These are phyloP conservation scores for Meira nashicola DNA, from an alignment of 1,284 basidiomycete species.

Conservation along the genomic window DNA sequence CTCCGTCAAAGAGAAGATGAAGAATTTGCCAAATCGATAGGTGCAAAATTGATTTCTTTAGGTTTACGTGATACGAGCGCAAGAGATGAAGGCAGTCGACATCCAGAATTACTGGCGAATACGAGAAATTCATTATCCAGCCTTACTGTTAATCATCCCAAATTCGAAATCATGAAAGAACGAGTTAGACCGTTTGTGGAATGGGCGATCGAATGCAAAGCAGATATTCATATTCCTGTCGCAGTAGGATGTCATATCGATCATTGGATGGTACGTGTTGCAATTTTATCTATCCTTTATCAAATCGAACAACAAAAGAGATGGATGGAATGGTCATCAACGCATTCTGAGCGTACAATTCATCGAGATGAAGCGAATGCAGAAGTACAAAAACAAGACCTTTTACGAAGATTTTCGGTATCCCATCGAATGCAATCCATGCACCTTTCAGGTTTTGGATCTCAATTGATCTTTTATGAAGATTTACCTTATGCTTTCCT, in stretches of 20 bases:
- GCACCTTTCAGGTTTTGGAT: too few species aligned
- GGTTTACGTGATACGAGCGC: constrained; percentile 7
- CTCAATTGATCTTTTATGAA: constrained; percentile 2
- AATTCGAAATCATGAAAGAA: neutral
- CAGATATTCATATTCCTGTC: constrained; percentile 6
- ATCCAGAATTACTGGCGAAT: neutral
- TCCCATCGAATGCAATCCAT: too few species aligned
- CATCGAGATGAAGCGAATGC: too few species aligned
- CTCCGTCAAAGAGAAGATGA: constrained; percentile 6
- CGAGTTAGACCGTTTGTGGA: neutral
- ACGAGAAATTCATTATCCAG: neutral
- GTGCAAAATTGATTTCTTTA: neutral
- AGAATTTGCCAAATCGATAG: constrained; percentile 2
- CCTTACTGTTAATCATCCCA: neutral
- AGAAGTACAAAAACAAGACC: too few species aligned
- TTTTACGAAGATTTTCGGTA: too few species aligned
- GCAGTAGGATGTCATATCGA: constrained; percentile 10
- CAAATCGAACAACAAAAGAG: neutral
- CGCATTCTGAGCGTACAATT: too few species aligned
- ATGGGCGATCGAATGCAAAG: constrained; percentile 8
- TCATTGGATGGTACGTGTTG: constrained; percentile 8
- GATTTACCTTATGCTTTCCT: constrained; percentile 8
- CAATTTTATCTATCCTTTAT: neutral
- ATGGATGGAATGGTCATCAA: neutral
- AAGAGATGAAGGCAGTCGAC: constrained; percentile 5